Evolutionary conservation across 2,329 filamentous ascomycete species (phyloP), one percentile per base, ranked within the genome.

Genomic region (Aureobasidium sp.): DNA sequence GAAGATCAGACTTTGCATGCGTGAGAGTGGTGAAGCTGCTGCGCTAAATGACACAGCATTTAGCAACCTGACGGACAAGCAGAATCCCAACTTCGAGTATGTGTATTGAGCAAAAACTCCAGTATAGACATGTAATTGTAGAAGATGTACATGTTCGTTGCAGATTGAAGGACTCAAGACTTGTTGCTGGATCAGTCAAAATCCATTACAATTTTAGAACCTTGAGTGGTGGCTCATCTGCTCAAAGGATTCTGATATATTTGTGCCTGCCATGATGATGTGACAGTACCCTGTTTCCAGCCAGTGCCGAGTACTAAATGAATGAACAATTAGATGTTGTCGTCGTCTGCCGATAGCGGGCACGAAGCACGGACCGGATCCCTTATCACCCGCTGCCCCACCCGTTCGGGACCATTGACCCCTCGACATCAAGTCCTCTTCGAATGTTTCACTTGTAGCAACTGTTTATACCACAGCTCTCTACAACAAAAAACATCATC

Each of bases 31-130:
- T n/a, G 43, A 59, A 32, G 41, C 52, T 37, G 43, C 27, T 29
- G 52, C 44, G 17, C 3, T 37, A 27, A 41, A 36, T 1, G 39
- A 41, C 5, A 53, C 52, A 10, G 62, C 53, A 1, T 48, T 50
- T 46, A 29, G 57, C 36, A 56, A 61, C 9, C 37, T 65, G 53
- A 65, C 64, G 10, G 64, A 65, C 55, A 64, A 63, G 48, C 59
- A 65, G 47, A 65, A 65, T 17, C 64, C 53, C 1, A 48, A 63
- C 12, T 64, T 65, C 24, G 36, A 44, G 39, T 65, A 65, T 26
- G 53, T 68, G 17, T 62, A 62, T n/a, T 63, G 20, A n/a, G 39
- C 6, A 13, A 10, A 3, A 12, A 9, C 1, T 13, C 1, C 8
- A 26, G 20, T 3, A 10, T 47, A 29, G 44, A 47, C 26, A 46